phyloP scores from a whole-genome alignment of 768 basidiomycete genomes.

The Russula emetica region DNA sequence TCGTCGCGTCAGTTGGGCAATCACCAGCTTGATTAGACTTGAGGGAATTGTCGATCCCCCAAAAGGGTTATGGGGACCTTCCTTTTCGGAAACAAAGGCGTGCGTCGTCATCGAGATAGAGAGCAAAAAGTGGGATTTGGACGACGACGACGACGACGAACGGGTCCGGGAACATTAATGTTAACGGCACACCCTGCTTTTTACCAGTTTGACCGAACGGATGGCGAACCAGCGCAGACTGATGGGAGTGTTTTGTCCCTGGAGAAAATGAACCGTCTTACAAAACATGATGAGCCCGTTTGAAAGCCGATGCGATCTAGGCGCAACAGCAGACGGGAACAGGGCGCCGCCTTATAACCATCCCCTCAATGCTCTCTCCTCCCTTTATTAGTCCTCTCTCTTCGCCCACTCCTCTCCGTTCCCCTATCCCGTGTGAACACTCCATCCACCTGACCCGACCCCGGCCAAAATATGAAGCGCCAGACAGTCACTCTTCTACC shows the following conservation, averaged over 20 bases:
- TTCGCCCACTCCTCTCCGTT: neutral
- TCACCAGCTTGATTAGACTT: neutral
- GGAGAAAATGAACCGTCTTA: neutral
- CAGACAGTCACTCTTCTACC: conserved; percentile 22
- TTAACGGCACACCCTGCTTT: neutral
- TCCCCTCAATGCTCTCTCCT: neutral
- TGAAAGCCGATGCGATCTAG: conserved; percentile 8
- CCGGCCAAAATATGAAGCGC: conserved; percentile 6
- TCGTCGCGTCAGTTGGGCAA: neutral
- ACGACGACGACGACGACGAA: too few species aligned
- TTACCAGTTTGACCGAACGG: neutral
- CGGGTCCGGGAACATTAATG: too few species aligned
- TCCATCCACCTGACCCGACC: neutral
- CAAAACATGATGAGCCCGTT: neutral
- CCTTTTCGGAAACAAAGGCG: neutral
- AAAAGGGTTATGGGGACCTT: neutral
- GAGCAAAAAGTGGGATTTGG: too few species aligned
- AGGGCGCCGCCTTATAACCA: conserved; percentile 11
- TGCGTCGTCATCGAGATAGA: neutral
- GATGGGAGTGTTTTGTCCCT: conserved; percentile 1
- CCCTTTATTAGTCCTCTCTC: neutral
- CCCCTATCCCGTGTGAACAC: neutral
- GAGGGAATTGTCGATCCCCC: neutral
- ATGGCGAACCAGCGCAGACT: neutral
- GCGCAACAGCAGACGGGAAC: neutral